These are phyloP conservation scores for Orychophragmus violaceus DNA, from an alignment of 345 rosid species.

Conservation along the genomic window DNA sequence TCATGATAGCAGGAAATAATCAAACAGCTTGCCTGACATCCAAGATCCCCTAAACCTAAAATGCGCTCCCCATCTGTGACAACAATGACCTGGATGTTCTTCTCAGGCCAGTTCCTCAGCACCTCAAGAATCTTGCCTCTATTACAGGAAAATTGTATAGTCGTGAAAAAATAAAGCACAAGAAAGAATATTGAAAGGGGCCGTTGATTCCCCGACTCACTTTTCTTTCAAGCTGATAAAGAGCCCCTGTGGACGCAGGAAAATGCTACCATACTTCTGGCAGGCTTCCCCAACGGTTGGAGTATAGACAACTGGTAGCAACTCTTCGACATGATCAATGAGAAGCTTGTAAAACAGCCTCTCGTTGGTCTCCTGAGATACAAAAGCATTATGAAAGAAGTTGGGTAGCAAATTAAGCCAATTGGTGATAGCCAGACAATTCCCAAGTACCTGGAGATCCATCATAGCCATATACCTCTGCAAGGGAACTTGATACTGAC, in stretches of 20 bases:
- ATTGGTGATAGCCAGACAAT: neutral
- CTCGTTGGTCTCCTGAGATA: conserved; percentile 79
- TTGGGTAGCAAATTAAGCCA: neutral
- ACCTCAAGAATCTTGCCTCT: conserved; percentile 92
- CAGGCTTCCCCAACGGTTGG: conserved; percentile 99
- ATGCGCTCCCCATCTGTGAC: conserved; percentile 98
- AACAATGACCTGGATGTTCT: conserved; percentile 89
- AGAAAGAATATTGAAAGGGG: conserved; percentile 3
- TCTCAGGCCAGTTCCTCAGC: conserved; percentile 92
- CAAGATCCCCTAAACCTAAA: conserved; percentile 94
- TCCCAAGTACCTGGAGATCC: conserved; percentile 78
- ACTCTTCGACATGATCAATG: conserved; percentile 84
- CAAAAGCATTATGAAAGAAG: neutral
- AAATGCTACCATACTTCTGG: conserved; percentile 97
- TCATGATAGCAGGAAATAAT: neutral
- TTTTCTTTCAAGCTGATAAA: conserved; percentile 91
- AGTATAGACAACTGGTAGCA: conserved; percentile 90
- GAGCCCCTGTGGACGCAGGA: conserved; percentile 93
- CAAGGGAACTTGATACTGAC: conserved; percentile 82
- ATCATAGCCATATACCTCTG: conserved; percentile 96
- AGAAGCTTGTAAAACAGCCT: conserved; percentile 87
- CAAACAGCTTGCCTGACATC: conserved; percentile 67
- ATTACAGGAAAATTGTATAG: neutral
- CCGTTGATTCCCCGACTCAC: conserved; percentile 31
- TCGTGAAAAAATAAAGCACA: neutral